Conservation (phyloP, 495 filamentous ascomycete genomes). For the Neurospora sp. region DNA sequence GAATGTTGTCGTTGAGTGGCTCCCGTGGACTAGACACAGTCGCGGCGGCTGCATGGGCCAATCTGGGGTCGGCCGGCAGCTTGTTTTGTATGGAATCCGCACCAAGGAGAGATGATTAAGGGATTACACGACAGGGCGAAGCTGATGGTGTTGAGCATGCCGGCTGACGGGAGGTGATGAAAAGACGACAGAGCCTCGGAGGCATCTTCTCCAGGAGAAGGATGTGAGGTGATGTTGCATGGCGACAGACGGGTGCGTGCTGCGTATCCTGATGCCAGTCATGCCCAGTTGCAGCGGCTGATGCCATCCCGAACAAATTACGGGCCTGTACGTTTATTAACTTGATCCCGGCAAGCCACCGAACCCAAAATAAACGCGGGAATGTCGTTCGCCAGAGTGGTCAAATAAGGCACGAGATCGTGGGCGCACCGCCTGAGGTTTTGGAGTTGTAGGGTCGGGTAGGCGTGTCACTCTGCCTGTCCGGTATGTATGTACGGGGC, state of each 20-base stretch:
- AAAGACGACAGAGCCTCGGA: not conserved
- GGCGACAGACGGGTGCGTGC: not conserved
- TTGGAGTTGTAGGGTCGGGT: not conserved
- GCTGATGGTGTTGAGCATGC: not conserved
- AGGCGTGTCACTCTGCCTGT: not conserved
- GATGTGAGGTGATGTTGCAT: not conserved
- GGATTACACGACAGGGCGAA: not conserved
- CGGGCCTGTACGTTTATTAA: not conserved
- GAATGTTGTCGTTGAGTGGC: not conserved
- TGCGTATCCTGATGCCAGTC: not conserved
- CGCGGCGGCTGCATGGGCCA: not conserved
- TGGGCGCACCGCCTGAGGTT: not conserved
- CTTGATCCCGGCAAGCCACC: conserved; percentile 3
- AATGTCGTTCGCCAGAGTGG: not conserved
- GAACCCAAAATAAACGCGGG: conserved; percentile 13
- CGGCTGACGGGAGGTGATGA: not conserved
- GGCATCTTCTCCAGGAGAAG: not conserved
- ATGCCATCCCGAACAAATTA: conserved; percentile 15
- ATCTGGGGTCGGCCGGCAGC: not conserved
- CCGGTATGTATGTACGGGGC: not conserved
- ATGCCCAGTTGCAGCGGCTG: conserved; percentile 8
- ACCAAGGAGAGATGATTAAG: not conserved
- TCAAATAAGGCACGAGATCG: not conserved
- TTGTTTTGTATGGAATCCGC: not conserved
- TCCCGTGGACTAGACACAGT: not conserved